Evolutionary conservation across 2,329 filamentous ascomycete genomes (phyloP).

Genomic region (Akanthomyces lecanii): DNA sequence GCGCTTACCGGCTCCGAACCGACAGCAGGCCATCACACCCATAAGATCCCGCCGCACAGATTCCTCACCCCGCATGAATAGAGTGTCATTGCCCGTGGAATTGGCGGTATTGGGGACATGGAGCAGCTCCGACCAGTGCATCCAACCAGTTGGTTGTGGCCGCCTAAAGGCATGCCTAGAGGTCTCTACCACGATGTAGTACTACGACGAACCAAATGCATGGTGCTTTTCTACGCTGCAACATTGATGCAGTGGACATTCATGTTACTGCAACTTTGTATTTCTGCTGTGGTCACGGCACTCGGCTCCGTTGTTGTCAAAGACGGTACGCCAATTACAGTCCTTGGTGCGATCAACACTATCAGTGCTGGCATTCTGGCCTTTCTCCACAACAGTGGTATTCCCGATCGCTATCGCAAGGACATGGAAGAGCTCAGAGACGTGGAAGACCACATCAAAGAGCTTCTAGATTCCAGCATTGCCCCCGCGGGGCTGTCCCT

Average conservation of each 20-base stretch:
- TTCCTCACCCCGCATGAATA: slow-evolving; percentile 43
- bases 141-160: slow-evolving; percentile 41
- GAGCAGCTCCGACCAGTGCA: slow-evolving; percentile 41
- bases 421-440: slow-evolving; percentile 46
- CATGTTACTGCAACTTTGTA: slow-evolving; percentile 45
- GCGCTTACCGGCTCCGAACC: slow-evolving; percentile 1
- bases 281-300: slow-evolving; percentile 47
- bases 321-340: slow-evolving; percentile 41
- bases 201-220: slow-evolving; percentile 40
- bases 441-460: slow-evolving; percentile 47
- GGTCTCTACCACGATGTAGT: slow-evolving; percentile 49
- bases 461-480: slow-evolving; percentile 45
- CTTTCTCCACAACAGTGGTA: slow-evolving; percentile 49
- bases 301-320: slow-evolving; percentile 40
- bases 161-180: slow-evolving; percentile 42
- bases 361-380: slow-evolving; percentile 47
- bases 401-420: slow-evolving; percentile 48
- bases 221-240: slow-evolving; percentile 41
- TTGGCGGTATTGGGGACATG: slow-evolving; percentile 44
- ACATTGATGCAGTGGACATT: slow-evolving; percentile 41
- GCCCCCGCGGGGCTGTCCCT: slow-evolving; percentile 39
- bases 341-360: slow-evolving; percentile 49
- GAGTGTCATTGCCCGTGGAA: slow-evolving; percentile 42
- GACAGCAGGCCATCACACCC: slow-evolving; percentile 16
- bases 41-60: slow-evolving; percentile 29